Evolutionary conservation across 805 yeast species (phyloP).

Genomic region (Alloascoidea hylecoeti): DNA sequence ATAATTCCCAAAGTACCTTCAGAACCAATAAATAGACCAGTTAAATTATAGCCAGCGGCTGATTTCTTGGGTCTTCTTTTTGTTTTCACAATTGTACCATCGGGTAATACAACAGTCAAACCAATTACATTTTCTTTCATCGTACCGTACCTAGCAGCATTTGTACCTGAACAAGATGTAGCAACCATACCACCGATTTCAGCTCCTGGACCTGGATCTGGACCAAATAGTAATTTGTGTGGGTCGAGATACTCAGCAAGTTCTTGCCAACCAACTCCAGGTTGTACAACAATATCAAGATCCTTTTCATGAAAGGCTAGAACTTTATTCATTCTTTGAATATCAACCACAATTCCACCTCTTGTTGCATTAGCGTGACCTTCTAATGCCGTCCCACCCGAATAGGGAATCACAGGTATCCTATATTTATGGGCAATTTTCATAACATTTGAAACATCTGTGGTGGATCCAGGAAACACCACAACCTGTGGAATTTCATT

Average conservation of each 20-base stretch:
- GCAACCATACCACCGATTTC: constrained; percentile 69
- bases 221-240: constrained; percentile 45
- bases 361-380: constrained; percentile 71
- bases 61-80: constrained; percentile 64
- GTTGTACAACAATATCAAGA: constrained; percentile 60
- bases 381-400: constrained; percentile 72
- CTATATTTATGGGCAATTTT: constrained; percentile 43
- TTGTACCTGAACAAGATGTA: constrained; percentile 70
- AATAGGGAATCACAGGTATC: constrained; percentile 64
- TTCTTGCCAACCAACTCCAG: constrained; percentile 73
- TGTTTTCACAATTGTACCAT: constrained; percentile 67
- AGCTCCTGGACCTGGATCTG: constrained; percentile 75
- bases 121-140: constrained; percentile 61
- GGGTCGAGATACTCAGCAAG: constrained; percentile 36
- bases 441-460: constrained; percentile 50
- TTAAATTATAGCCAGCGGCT: constrained; percentile 68
- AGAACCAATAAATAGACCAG: constrained; percentile 60
- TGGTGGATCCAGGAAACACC: constrained; percentile 49
- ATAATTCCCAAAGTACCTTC: constrained; percentile 74
- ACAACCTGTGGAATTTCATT: constrained; percentile 45
- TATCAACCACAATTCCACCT: constrained; percentile 45
- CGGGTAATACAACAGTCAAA: constrained; percentile 65
- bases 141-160: constrained; percentile 69
- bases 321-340: constrained; percentile 44
- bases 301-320: constrained; percentile 45